These are phyloP conservation scores for Porcisia deanei DNA, from an alignment of 208 protist species.

Conservation along the genomic window DNA sequence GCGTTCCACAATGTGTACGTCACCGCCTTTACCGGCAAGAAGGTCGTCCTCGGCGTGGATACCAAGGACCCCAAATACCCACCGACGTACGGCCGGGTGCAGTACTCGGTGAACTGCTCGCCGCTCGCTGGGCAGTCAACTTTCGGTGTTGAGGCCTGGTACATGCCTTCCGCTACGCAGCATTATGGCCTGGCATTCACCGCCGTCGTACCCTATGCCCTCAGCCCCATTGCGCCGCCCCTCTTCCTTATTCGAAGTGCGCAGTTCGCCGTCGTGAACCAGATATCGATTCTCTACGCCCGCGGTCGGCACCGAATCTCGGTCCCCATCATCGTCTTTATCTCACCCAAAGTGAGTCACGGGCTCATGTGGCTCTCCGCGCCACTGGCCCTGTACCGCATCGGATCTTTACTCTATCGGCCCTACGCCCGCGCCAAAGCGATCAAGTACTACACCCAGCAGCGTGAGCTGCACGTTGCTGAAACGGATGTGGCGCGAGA, in stretches of 20 bases:
- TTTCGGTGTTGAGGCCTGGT: slow-evolving; percentile 70
- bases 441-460: slow-evolving; percentile 39
- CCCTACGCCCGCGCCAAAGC: slow-evolving; percentile 54
- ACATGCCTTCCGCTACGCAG: slow-evolving; percentile 47
- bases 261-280: slow-evolving; percentile 54
- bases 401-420: slow-evolving; percentile 45
- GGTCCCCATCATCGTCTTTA: slow-evolving; percentile 73
- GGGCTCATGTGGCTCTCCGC: slow-evolving; percentile 60
- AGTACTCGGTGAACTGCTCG: slow-evolving; percentile 49
- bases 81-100: slow-evolving; percentile 41
- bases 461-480: slow-evolving; percentile 60
- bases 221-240: slow-evolving; percentile 45
- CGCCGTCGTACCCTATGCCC: slow-evolving; percentile 52
- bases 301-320: slow-evolving; percentile 68
- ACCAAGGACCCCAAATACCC: slow-evolving; percentile 31
- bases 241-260: slow-evolving; percentile 46
- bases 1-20: slow-evolving; percentile 49
- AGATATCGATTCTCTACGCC: slow-evolving; percentile 71
- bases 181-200: slow-evolving; percentile 67
- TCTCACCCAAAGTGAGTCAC: slow-evolving; percentile 44
- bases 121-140: slow-evolving; percentile 51
- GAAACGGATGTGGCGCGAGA: slow-evolving; percentile 79
- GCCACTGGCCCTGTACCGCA: slow-evolving; percentile 58
- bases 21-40: slow-evolving; percentile 33
- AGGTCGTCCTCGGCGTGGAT: slow-evolving; percentile 41